phyloP scores from a whole-genome alignment of 129 eudicot genomes.

The Chrysanthemum lavandulifolium region DNA sequence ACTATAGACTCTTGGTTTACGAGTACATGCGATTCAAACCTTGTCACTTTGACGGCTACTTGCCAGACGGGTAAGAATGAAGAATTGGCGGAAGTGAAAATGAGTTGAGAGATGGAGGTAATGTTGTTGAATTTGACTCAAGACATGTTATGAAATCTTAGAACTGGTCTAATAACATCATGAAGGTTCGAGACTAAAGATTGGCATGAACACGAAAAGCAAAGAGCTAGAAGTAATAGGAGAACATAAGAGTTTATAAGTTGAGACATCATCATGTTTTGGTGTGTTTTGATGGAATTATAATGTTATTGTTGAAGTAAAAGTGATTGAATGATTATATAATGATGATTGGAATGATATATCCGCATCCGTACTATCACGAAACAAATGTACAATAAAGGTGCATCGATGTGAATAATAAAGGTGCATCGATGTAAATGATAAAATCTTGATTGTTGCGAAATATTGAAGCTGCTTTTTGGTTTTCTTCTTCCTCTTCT shows the following conservation, averaged over 20 bases:
- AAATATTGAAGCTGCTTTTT: too few species aligned
- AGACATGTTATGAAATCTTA: conserved; percentile 1
- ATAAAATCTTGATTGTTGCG: too few species aligned
- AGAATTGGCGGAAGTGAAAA: conserved; percentile 3
- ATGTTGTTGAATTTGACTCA: neutral
- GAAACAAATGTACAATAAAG: too few species aligned
- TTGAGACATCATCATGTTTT: neutral
- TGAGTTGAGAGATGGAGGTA: conserved; percentile 14
- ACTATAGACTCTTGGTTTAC: too few species aligned
- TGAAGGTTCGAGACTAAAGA: neutral
- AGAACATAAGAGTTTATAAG: neutral
- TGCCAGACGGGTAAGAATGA: conserved; percentile 7
- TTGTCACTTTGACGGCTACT: neutral
- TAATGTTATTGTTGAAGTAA: too few species aligned
- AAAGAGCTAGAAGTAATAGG: neutral
- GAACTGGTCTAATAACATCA: neutral
- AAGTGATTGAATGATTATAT: too few species aligned
- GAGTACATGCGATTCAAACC: too few species aligned
- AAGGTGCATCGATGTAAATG: too few species aligned
- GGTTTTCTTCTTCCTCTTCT: too few species aligned
- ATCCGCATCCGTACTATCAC: too few species aligned
- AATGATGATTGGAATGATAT: too few species aligned
- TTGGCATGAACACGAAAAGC: neutral
- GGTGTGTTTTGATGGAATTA: neutral
- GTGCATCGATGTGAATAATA: too few species aligned